Evolutionary conservation across 1,284 basidiomycete species (phyloP), one percentile per base, ranked within the genome.

Genomic region (Volvariella volvacea): DNA sequence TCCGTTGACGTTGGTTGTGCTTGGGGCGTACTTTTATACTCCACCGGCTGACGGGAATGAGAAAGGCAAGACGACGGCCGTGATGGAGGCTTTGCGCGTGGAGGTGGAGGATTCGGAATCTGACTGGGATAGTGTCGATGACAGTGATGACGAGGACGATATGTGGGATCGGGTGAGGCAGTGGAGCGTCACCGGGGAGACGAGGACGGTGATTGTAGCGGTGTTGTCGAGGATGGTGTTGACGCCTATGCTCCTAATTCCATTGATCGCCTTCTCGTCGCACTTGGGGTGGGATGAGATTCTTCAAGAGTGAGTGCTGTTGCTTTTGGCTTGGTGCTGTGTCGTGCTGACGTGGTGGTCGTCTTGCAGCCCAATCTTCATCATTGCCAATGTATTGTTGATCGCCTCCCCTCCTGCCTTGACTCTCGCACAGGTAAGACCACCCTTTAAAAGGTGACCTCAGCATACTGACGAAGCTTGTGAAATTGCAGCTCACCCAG

Each of bases 1-100:
- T 51, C 93, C 93, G 0, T 61, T 96, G 19, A 96, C 93, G 2
- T 71, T 97, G 31, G 76, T 97, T 48, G 92, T 96, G 6, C 81
- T 97, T 36, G 93, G 93, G 14, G 92, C 89, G 4, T 96, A 94
- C 71, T 96, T 96, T 63, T 84, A 88, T 59, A 36, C 57, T 1
- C 54, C 57, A 25, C 55, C 56, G 3, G 55, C 56, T 2, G 62
- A 62, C 33, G 25, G 12, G 12, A 49, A 50, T 21, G 46, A 44
- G 28, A 31, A 40, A 20, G n/a, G 34, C 8, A 36, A 6, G 19
- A 8, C 14, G 6, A 7, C 19, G 14, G 4, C 14, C n/a, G 34
- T 7, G n/a, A n/a, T 16, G n/a, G 34, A 15, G 6, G 4, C 19
- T 4, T 8, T 8, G 34, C n/a, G 34, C n/a, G 30, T 31, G 30